Conservation (phyloP, 306 rosid species). For the Gastrolobium bilobum region DNA sequence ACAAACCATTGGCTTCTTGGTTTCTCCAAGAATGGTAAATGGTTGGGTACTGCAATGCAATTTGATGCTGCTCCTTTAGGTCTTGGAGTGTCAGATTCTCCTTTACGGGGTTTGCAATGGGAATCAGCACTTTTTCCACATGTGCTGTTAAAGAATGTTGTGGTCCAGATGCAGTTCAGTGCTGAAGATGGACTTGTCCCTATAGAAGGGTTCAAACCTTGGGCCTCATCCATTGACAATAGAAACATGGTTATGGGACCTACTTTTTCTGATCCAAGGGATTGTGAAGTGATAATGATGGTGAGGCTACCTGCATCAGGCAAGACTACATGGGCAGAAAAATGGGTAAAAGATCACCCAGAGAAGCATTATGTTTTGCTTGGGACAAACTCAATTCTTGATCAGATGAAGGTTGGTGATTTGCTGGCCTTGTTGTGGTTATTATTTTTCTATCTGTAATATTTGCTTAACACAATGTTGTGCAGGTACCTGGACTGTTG, state of each 20-base stretch:
- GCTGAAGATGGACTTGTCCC: slow-evolving; percentile 69
- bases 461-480: slow-evolving; percentile 22
- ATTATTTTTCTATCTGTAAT: background rate
- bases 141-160: slow-evolving; percentile 67
- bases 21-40: slow-evolving; percentile 70
- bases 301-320: slow-evolving; percentile 74
- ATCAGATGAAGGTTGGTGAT: slow-evolving; percentile 71
- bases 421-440: background rate
- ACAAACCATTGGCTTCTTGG: slow-evolving; percentile 62
- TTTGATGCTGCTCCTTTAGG: slow-evolving; percentile 59
- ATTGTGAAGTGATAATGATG: slow-evolving; percentile 72
- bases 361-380: slow-evolving; percentile 70
- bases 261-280: slow-evolving; percentile 41
- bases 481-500: slow-evolving; percentile 63
- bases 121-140: slow-evolving; percentile 65
- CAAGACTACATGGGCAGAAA: slow-evolving; percentile 77
- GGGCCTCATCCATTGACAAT: slow-evolving; percentile 62
- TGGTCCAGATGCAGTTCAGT: slow-evolving; percentile 65
- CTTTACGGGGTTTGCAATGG: slow-evolving; percentile 44
- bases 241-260: slow-evolving; percentile 60
- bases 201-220: slow-evolving; percentile 60
- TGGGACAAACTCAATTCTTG: slow-evolving; percentile 63
- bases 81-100: slow-evolving; percentile 51
- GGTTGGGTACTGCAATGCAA: slow-evolving; percentile 56
- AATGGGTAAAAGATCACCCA: slow-evolving; percentile 62